Base-by-base conservation (phyloP, 176 grass and related monocot genomes). In the Rhynchospora tenuis region DNA sequence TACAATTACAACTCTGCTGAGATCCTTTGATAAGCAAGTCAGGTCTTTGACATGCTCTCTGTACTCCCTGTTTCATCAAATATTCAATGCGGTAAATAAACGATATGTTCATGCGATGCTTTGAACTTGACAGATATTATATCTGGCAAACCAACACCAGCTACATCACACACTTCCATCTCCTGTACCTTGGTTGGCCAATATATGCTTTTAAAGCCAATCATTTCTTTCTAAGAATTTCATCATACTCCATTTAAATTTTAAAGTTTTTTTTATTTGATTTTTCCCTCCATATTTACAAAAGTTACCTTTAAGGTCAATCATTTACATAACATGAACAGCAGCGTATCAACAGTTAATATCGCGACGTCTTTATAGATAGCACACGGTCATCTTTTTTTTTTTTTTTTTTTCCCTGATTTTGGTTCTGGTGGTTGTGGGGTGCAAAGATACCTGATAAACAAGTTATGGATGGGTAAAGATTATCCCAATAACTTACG, bases 1-100 rank as follows among this genome's bases (percentile, higher is more conserved):
- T 64, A 98, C 91, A 84, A 98, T 86, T 17, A 98, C 92, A 45
- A 89, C 82, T 68, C 91, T 78, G 76, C 59, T 55, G 62, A 94
- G 87, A 91, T 98, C 95, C 84, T 93, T 89, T 26, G 90, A 94
- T 75, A 98, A 44, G 84, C 95, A 89, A 82, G 92, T 90, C 64
- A 98, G 86, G 82, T 98, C 95, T 84, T 98, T 98, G 19, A 95
- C 95, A 84, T 95, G 92, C 63, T 98, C 95, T 82, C 87, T 84
- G 47, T 90, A 91, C 88, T 95, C 86, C 82, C 95, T 98, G 89
- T 52, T 65, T 64, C 23, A 76, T 54, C 54, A 76, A 55, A 72
- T 47, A 72, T 43, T 17, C 10, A 44, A 43, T n/a, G 28, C 7
- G 31, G 1, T 33, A 33, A 33, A 69, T 2, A 69, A 19, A 73